Base-by-base conservation (phyloP, 805 yeast species). In the Pichia exigua region DNA sequence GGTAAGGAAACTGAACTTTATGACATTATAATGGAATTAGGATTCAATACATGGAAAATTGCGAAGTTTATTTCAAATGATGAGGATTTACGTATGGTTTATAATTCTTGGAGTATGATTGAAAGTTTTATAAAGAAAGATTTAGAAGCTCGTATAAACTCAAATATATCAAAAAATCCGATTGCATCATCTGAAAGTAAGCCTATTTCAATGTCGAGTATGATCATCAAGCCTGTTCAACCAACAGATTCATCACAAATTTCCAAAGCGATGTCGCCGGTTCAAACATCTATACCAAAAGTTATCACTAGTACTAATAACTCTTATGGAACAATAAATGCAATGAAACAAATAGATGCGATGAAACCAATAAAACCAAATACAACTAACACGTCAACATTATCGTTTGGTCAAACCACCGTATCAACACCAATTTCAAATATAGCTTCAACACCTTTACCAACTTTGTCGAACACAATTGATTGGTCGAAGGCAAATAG, bases 41-140 rank as follows among this genome's bases (percentile, higher is more conserved):
- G 65, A 44, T 68, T 69, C 53, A 64, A 68, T 49, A 50, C 68
- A 11, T 69, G 73, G 73, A 68, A 63, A 35, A 53, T 69, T 27
- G 52, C 61, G 20, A 59, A 57, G 45, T 62, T 52, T 53, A 57
- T 65, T 24, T 49, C 56, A 13, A 55, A 54, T 20, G 53, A 50
- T 20, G 35, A 45, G 4, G 71, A 65, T 49, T 49, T 66, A 35
- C 56, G 57, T 28, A 47, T 30, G 8, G 50, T 57, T 9, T 62
- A 64, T 28, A 24, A 17, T 26, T 45, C 54, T 2, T 49, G 59
- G 50, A 35, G 22, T 17, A 42, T 24, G 6, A 54, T 60, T 44
- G 60, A 59, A 43, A 18, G 10, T 1, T 55, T 47, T 50, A 28
- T 59, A 41, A 56, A 49, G 26, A 41, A 38, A 11, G 47, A 47